A percentile compares a stretch with the other conserved stretches of the same genome.
phyloP scores from a whole-genome alignment of 768 basidiomycete genomes.

The Hygrophorus pudorinus region DNA sequence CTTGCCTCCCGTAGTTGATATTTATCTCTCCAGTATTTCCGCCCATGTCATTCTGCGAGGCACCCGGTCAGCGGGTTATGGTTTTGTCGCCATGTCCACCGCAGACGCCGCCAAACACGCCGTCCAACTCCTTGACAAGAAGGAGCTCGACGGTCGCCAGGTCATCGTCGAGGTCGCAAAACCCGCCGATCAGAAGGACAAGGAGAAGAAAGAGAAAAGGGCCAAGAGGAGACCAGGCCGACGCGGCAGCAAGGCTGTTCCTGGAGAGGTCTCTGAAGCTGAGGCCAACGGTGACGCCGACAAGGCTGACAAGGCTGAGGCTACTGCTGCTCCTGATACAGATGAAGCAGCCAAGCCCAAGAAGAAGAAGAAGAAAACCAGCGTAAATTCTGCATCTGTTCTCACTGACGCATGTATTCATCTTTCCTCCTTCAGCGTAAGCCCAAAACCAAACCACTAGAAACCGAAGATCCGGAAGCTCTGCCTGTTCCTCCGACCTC shows the following conservation, averaged over 20 bases:
- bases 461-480: slow-evolving; percentile 25
- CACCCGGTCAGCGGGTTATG: slow-evolving; percentile 81
- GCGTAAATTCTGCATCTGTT: too few species aligned
- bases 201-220: slow-evolving; percentile 70
- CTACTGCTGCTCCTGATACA: slow-evolving; percentile 40
- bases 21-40: slow-evolving; percentile 44
- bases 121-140: slow-evolving; percentile 76
- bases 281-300: slow-evolving; percentile 75
- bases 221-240: slow-evolving; percentile 75
- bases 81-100: slow-evolving; percentile 79
- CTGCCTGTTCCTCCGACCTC: slow-evolving; percentile 22
- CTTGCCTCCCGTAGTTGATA: slow-evolving; percentile 7
- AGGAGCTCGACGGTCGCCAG: slow-evolving; percentile 80
- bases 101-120: slow-evolving; percentile 80
- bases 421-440: slow-evolving; percentile 39
- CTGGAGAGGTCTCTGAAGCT: slow-evolving; percentile 84
- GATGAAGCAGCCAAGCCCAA: slow-evolving; percentile 71
- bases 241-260: slow-evolving; percentile 78
- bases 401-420: slow-evolving; percentile 14
- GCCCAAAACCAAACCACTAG: slow-evolving; percentile 36
- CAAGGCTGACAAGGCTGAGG: slow-evolving; percentile 49
- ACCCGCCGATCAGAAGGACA: slow-evolving; percentile 81
- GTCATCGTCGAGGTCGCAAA: slow-evolving; percentile 92
- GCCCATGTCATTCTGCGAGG: slow-evolving; percentile 84
- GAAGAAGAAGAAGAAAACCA: slow-evolving; percentile 72